phyloP scores from a whole-genome alignment of 768 basidiomycete genomes.

The Lactarius tabidus region DNA sequence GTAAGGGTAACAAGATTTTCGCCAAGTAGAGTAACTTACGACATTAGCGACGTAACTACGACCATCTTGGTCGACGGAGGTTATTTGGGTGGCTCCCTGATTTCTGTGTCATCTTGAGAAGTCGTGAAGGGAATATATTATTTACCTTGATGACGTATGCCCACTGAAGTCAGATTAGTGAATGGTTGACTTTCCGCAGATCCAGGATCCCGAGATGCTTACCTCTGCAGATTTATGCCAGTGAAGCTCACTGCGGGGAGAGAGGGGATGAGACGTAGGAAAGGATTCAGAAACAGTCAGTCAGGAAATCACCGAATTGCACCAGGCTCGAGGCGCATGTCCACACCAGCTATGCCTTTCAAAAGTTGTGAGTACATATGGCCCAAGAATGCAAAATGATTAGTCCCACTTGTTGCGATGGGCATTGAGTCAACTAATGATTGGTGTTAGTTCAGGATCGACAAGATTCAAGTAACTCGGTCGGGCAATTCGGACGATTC shows the following conservation, averaged over 20 bases:
- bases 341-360: conserved; percentile 32
- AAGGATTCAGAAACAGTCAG: no score
- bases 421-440: conserved; percentile 44
- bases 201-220: neutral
- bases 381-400: neutral
- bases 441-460: conserved; percentile 2
- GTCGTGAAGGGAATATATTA: neutral
- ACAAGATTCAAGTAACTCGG: neutral
- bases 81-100: conserved; percentile 24
- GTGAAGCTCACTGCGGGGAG: conserved; percentile 32
- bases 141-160: conserved; percentile 34
- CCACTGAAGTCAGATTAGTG: conserved; percentile 28
- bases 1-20: neutral
- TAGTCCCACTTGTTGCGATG: conserved; percentile 41
- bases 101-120: neutral
- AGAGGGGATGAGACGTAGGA: neutral
- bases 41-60: conserved; percentile 19
- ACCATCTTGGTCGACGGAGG: conserved; percentile 19
- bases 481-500: conserved; percentile 23
- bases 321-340: conserved; percentile 35
- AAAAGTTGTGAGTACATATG: neutral
- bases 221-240: conserved; percentile 35
- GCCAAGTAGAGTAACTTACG: conserved; percentile 9
- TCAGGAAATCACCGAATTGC: conserved; percentile 29
- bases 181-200: neutral